Conservation (phyloP, 768 basidiomycete species). For the Pholiota conissans region DNA sequence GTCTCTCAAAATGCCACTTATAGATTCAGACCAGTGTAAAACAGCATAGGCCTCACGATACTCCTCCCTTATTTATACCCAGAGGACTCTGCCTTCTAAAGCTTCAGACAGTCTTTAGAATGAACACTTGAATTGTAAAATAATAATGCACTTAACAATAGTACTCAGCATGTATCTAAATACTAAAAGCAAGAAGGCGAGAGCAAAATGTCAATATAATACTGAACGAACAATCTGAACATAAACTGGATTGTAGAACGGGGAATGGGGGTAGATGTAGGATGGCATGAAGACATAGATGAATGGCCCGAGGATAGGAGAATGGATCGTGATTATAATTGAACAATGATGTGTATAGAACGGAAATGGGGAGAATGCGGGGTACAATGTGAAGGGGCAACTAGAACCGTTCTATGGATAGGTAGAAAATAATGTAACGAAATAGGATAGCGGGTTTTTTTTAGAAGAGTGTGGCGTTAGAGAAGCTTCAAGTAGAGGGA, state of each 20-base stretch:
- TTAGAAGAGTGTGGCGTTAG: not conserved
- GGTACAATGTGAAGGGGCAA: slow-evolving; percentile 2
- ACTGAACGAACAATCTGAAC: not conserved
- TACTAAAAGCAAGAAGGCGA: not conserved
- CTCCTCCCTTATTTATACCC: too few species aligned
- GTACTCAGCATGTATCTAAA: not conserved
- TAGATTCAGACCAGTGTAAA: too few species aligned
- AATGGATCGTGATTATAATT: slow-evolving; percentile 6
- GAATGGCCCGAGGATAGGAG: not conserved
- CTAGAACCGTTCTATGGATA: slow-evolving; percentile 6
- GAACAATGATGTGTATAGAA: slow-evolving; percentile 4
- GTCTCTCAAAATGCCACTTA: too few species aligned
- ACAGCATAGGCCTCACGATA: too few species aligned
- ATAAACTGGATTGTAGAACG: slow-evolving; percentile 1
- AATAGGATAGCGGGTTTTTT: slow-evolving; percentile 5
- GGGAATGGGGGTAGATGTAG: not conserved
- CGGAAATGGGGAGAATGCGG: not conserved
- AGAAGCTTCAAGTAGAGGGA: too few species aligned
- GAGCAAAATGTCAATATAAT: not conserved
- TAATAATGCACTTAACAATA: not conserved
- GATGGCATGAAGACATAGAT: slow-evolving; percentile 1
- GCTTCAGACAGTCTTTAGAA: too few species aligned
- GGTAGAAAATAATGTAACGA: slow-evolving; percentile 10
- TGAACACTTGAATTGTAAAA: not conserved
- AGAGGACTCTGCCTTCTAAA: too few species aligned